Evolutionary conservation across 495 filamentous ascomycete species (phyloP), one percentile per base, ranked within the genome.

Genomic region (Thozetella sp.): DNA sequence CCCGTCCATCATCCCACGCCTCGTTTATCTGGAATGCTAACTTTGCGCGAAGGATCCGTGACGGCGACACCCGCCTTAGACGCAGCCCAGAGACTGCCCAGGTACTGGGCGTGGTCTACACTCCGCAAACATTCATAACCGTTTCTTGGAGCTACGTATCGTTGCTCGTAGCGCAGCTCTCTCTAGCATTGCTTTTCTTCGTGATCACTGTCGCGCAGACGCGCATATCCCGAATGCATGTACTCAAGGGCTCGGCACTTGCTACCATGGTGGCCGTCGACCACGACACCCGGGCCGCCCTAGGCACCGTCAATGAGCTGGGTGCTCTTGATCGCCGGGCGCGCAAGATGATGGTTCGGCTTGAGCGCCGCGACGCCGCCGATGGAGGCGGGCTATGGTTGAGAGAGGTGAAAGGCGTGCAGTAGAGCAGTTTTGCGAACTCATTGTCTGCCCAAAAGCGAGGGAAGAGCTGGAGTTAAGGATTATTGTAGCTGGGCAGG

Each of bases 171-270:
- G 53, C 55, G n/a, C 61, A 67, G 48, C 61, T 63, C 0, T 30
- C 51, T 1, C 51, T 59, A 13, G 58, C 60, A 40, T 22, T 24
- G 2, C 0, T 61, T 22, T 65, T 65, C 26, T 46, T 65, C 12
- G 22, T 26, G 0, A 13, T 55, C 9, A 64, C 54, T 2, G 50
- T 55, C 6, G 26, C 11, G 1, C 17, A 45, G n/a, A 64, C 57
- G 13, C 25, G 40, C 17, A 9, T 37, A 24, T 55, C 57, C 24
- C 20, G 46, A 1, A 59, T 66, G 40, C 64, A 66, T 45, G 43
- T 61, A 20, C 57, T 66, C 64, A 66, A 66, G 60, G 46, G 57
- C 25, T 66, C 64, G 43, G 55, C 48, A 20, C 50, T 66, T 43
- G 64, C 64, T 10, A 63, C 64, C 2, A 25, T 66, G 26, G 57